Base-by-base conservation (phyloP, 192 early-diverging fungal species). In the Backusella australiensis region DNA sequence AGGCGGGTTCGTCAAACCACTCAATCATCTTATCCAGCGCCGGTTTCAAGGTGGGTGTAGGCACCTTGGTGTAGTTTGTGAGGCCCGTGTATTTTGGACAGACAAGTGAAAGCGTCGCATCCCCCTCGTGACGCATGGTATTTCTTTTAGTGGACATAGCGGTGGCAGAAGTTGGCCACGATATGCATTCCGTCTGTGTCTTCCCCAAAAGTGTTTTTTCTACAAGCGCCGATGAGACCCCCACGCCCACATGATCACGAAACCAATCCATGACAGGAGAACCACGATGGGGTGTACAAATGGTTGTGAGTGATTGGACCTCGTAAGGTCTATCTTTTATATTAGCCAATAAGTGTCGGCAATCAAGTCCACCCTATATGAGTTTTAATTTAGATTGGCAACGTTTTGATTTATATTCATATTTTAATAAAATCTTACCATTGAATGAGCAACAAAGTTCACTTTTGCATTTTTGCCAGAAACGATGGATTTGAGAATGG, bases 251-350 rank as follows among this genome's bases (percentile, higher is more conserved):
- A 49, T 92, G 88, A 80, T 97, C 95, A 19, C 93, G 87, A 71
- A 92, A 94, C 92, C 93, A 97, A 87, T 97, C 95, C 96, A 97
- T 99, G 80, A 99, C 91, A 26, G 93, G 89, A 65, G 89, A 91
- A 12, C 97, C 97, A 53, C 95, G 91, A 82, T 99, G 97, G 38
- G 97, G 97, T 7, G 97, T 99, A 17, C 94, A 94, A 35, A 99
- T 88, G 0, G 96, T 99, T 0, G 97, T 96, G 41, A 99, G 82
- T 7, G 96, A 94, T 23, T 87, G 86, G 6, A 99, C 92, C 15
- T 82, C 56, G 72, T 93, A 96, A 21, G 85, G 81, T 74, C 87
- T 85, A 34, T 91, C 84, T 5, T 86, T 86, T 41, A 96, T 86
- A 81, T 96, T 94, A 12, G 94, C 86, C 68, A 99, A 93, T 46